A percentile compares a stretch with the other conserved stretches of the same genome.
phyloP scores from a whole-genome alignment of 2,329 filamentous ascomycete genomes.

The Chalaropsis thielavioides region DNA sequence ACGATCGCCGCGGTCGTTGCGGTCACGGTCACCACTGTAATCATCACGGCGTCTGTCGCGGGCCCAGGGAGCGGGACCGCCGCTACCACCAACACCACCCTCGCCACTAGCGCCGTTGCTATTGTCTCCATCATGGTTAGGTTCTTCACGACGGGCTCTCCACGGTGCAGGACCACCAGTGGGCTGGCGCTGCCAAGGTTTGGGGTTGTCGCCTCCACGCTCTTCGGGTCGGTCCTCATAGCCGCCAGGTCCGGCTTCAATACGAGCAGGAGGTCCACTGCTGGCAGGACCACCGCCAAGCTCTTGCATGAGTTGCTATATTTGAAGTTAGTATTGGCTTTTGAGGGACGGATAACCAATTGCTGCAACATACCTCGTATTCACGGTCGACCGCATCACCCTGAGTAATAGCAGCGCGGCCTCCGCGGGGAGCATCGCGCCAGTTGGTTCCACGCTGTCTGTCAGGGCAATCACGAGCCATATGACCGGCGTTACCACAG shows the following conservation, averaged over 20 bases:
- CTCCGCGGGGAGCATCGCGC: conserved; percentile 50
- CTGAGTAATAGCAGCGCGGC: conserved; percentile 44
- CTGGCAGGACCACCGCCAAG: conserved; percentile 57
- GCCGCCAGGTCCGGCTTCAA: conserved; percentile 66
- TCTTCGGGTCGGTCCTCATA: conserved; percentile 42
- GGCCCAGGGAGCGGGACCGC: conserved; percentile 45
- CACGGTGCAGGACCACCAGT: conserved; percentile 76
- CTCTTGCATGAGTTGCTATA: conserved; percentile 91
- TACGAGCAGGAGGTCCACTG: conserved; percentile 52
- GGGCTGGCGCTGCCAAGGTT: conserved; percentile 79
- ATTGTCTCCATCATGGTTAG: conserved; percentile 31
- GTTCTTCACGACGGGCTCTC: conserved; percentile 41
- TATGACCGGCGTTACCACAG: conserved; percentile 94
- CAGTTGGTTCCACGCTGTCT: conserved; percentile 79
- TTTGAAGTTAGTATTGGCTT: conserved; percentile 28
- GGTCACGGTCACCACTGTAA: conserved; percentile 24
- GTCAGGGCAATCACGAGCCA: conserved; percentile 96
- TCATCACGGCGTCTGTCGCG: conserved; percentile 42
- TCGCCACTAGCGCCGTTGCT: conserved; percentile 28
- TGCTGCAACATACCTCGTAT: conserved; percentile 62
- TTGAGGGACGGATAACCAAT: background rate
- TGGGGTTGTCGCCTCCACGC: conserved; percentile 38
- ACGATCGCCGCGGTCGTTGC: conserved; percentile 22
- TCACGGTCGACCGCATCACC: conserved; percentile 84
- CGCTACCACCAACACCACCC: conserved; percentile 29